A percentile compares a stretch with the other conserved stretches of the same genome.
Conservation (phyloP, 306 rosid genomes). For the Lotus japonicus region DNA sequence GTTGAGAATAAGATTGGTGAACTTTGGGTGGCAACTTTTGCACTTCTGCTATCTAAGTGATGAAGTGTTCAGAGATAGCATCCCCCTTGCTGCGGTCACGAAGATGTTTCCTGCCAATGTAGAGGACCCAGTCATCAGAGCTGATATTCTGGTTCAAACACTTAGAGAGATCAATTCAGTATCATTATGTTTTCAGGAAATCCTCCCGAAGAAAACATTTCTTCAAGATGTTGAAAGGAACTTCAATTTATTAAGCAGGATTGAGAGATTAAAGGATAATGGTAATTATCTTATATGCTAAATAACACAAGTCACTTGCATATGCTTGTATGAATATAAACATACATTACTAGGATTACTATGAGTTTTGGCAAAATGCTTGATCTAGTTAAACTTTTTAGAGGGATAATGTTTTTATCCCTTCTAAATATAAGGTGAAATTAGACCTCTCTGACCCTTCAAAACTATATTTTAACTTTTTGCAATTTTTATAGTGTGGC, state of each 20-base stretch:
- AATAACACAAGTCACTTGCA: conserved; percentile 11
- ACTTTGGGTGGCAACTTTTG: conserved; percentile 77
- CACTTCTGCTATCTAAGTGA: conserved; percentile 78
- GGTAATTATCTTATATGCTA: conserved; percentile 37
- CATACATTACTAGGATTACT: background rate
- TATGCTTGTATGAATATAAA: background rate
- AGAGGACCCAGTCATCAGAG: conserved; percentile 83
- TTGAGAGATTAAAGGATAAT: conserved; percentile 45
- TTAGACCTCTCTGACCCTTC: conserved; percentile 5
- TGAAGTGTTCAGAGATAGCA: conserved; percentile 48
- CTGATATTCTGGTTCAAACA: conserved; percentile 80
- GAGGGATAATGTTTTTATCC: background rate
- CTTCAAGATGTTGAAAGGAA: conserved; percentile 71
- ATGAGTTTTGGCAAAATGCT: background rate
- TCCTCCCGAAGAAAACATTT: conserved; percentile 56
- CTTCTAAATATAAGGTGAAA: conserved; percentile 9
- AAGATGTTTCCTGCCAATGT: conserved; percentile 92
- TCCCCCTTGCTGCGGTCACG: conserved; percentile 52
- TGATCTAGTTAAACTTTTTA: background rate
- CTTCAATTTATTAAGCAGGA: conserved; percentile 42
- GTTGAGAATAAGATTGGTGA: conserved; percentile 65
- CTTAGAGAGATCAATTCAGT: conserved; percentile 76
- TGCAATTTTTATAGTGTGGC: background rate
- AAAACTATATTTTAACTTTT: background rate
- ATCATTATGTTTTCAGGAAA: conserved; percentile 43